Evolutionary conservation across 345 rosid species (phyloP).

Genomic region (Iberis pinnata): DNA sequence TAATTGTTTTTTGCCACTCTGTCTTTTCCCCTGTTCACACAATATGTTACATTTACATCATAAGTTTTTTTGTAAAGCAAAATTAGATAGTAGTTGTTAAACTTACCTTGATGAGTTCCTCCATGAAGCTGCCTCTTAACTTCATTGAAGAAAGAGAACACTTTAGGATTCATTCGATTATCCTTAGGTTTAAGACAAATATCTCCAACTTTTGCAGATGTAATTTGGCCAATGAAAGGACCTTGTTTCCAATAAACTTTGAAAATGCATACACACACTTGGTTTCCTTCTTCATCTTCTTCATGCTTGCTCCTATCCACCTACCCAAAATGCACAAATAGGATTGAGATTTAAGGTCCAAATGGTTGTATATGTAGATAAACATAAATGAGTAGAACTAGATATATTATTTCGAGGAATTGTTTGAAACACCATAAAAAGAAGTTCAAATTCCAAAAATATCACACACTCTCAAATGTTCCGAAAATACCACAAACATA

Average conservation of each 20-base stretch:
- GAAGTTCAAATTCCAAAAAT: no score
- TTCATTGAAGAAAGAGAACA: conserved; percentile 22
- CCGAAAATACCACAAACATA: no score
- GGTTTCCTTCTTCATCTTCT: conserved; percentile 10
- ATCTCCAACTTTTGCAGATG: conserved; percentile 23
- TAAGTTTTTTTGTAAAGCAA: background rate
- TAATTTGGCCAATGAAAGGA: conserved; percentile 4
- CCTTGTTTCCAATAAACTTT: conserved; percentile 21
- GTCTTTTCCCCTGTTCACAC: conserved; percentile 27
- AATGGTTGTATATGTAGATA: no score
- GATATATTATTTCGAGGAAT: no score
- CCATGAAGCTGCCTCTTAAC: conserved; percentile 16
- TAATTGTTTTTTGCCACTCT: conserved; percentile 20
- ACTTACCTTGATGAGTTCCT: conserved; percentile 10
- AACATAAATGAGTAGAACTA: no score
- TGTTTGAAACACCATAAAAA: no score
- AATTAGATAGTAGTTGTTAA: no score
- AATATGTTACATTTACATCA: no score
- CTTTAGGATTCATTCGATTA: conserved; percentile 9
- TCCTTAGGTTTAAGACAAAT: conserved; percentile 19
- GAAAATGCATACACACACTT: conserved; percentile 22
- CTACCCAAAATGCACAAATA: background rate
- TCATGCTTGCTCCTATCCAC: conserved; percentile 20
- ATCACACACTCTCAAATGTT: no score
- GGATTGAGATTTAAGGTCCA: background rate